Evolutionary conservation across 306 rosid genomes (phyloP).

Genomic region (Astragalus glycyphyllos): DNA sequence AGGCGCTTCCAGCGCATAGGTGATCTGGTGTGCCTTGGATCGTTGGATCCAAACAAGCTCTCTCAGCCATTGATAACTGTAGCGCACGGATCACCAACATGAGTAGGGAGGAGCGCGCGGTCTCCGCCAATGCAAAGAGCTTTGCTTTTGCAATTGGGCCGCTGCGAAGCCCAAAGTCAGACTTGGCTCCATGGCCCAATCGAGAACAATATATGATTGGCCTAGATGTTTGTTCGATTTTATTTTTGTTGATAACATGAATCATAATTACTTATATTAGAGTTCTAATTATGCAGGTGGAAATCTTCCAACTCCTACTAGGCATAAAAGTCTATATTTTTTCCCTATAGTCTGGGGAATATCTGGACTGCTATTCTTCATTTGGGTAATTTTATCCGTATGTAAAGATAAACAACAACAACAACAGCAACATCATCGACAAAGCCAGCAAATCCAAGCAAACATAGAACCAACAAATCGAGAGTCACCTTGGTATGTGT

Average conservation of each 20-base stretch:
- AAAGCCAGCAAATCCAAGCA: not conserved
- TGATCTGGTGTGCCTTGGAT: no score
- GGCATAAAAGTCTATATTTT: not conserved
- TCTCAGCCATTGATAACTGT: no score
- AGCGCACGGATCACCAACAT: no score
- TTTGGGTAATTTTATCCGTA: conserved; percentile 27
- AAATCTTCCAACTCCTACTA: conserved; percentile 7
- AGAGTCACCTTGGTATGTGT: not conserved
- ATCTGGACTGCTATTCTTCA: conserved; percentile 44
- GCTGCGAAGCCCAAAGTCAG: no score
- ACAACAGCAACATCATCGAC: not conserved
- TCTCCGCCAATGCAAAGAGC: no score
- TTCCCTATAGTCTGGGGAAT: conserved; percentile 40
- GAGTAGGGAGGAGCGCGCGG: no score
- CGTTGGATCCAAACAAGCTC: no score
- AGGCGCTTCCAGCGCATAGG: no score
- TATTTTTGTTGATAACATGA: not conserved
- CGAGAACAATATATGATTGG: no score
- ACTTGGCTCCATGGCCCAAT: no score
- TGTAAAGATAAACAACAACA: not conserved
- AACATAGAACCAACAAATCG: not conserved
- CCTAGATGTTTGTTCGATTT: not conserved
- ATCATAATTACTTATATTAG: conserved; percentile 26
- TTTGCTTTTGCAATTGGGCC: no score
- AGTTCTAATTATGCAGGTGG: conserved; percentile 6